phyloP scores from a whole-genome alignment of 345 rosid genomes.

The Dipteronia sinensis region DNA sequence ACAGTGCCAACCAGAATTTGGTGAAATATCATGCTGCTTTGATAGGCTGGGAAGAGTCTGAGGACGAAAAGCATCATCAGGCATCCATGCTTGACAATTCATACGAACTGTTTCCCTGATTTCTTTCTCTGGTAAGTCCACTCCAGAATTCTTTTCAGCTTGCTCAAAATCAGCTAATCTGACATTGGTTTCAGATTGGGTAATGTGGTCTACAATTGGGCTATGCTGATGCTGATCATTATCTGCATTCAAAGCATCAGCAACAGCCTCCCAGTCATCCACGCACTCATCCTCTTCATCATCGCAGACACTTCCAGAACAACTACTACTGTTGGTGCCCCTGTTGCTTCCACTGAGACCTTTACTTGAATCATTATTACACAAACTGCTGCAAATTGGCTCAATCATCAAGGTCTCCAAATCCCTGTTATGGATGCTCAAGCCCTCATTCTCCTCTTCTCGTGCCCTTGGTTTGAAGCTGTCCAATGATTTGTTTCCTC shows the following conservation, averaged over 20 bases:
- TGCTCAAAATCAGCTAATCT: constrained; percentile 8
- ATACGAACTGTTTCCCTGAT: neutral
- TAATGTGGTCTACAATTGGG: neutral
- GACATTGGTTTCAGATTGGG: constrained; percentile 14
- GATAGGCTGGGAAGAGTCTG: constrained; percentile 19
- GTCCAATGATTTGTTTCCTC: neutral
- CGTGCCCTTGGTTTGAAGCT: constrained; percentile 12
- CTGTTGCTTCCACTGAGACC: constrained; percentile 20
- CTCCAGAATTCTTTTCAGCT: neutral
- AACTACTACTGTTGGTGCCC: constrained; percentile 23
- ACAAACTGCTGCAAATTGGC: constrained; percentile 31
- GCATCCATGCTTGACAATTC: constrained; percentile 27
- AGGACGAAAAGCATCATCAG: constrained; percentile 22
- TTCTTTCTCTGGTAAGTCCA: neutral
- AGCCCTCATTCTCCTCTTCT: constrained; percentile 21
- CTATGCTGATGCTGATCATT: constrained; percentile 11
- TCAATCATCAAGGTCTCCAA: constrained; percentile 18
- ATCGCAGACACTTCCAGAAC: constrained; percentile 31
- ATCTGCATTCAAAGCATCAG: constrained; percentile 36
- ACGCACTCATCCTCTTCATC: constrained; percentile 43
- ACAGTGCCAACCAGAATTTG: constrained; percentile 14
- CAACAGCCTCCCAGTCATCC: constrained; percentile 42
- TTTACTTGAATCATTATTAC: constrained; percentile 29
- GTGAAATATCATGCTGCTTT: constrained; percentile 16
- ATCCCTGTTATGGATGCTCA: constrained; percentile 20